phyloP scores from a whole-genome alignment of 1,139 yeast genomes.

The Hemisphaericaspora lyxosophila region DNA sequence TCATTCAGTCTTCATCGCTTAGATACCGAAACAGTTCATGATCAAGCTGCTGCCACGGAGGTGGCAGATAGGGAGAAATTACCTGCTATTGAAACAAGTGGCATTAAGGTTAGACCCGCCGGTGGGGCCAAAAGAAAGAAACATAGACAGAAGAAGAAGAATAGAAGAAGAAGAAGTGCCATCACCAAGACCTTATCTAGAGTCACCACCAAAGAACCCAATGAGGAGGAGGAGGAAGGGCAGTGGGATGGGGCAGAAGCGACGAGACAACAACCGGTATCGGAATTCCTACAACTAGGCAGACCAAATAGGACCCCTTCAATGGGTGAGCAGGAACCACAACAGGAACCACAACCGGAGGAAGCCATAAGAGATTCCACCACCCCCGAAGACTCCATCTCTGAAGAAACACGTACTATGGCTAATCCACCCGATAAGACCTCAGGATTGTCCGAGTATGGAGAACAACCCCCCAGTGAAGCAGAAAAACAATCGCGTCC shows the following conservation, averaged over 20 bases:
- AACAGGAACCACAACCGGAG: slow-evolving; percentile 2
- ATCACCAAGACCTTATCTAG: slow-evolving; percentile 35
- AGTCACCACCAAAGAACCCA: slow-evolving; percentile 25
- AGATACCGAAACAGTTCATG: slow-evolving; percentile 65
- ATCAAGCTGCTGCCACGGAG: too few species aligned
- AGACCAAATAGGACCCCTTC: slow-evolving; percentile 13
- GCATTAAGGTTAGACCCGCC: slow-evolving; percentile 71
- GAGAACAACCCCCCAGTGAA: slow-evolving; percentile 12
- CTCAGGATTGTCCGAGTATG: slow-evolving; percentile 13
- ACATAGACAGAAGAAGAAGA: slow-evolving; percentile 40
- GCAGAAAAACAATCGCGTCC: slow-evolving; percentile 13
- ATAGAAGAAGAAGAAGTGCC: slow-evolving; percentile 21
- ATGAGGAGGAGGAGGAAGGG: slow-evolving; percentile 16
- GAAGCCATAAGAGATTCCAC: slow-evolving; percentile 1
- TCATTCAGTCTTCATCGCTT: slow-evolving; percentile 80
- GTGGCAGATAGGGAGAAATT: slow-evolving; percentile 4
- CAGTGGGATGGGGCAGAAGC: too few species aligned
- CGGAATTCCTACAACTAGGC: slow-evolving; percentile 46
- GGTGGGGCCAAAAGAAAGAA: slow-evolving; percentile 66
- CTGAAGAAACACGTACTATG: slow-evolving; percentile 7
- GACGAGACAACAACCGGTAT: slow-evolving; percentile 41
- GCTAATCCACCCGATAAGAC: slow-evolving; percentile 8
- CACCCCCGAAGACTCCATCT: slow-evolving; percentile 6
- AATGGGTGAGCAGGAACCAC: slow-evolving; percentile 16
- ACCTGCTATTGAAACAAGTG: slow-evolving; percentile 58